phyloP scores from a whole-genome alignment of 2,329 filamentous ascomycete species.

The Fusarium longipes region DNA sequence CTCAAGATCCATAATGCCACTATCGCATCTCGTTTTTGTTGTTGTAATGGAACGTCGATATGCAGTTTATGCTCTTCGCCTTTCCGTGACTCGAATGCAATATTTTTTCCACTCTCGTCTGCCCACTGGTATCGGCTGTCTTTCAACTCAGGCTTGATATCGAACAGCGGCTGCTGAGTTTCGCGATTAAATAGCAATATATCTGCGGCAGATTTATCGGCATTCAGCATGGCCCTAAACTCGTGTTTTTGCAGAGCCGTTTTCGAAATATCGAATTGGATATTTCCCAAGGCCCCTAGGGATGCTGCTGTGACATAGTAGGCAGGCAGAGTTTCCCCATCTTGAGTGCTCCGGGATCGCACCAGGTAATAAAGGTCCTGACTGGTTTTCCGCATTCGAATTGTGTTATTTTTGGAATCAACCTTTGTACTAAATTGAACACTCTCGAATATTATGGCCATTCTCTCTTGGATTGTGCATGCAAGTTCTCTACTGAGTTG shows the following conservation, averaged over 20 bases:
- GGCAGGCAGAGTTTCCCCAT: neutral
- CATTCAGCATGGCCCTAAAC: conserved; percentile 22
- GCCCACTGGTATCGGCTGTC: conserved; percentile 25
- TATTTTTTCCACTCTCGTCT: neutral
- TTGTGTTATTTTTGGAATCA: neutral
- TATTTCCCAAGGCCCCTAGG: conserved; percentile 13
- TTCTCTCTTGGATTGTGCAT: conserved; percentile 3
- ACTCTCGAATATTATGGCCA: conserved; percentile 25
- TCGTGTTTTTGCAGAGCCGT: accelerated
- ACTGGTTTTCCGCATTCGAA: neutral
- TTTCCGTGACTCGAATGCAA: conserved; percentile 5
- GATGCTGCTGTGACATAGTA: conserved; percentile 34
- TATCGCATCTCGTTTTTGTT: conserved; percentile 4
- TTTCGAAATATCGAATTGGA: neutral
- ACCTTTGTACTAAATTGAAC: neutral
- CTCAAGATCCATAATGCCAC: conserved; percentile 27
- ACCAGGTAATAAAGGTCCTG: conserved; percentile 30
- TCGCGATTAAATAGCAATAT: conserved; percentile 1
- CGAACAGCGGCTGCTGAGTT: conserved; percentile 6
- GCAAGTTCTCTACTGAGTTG: conserved; percentile 18
- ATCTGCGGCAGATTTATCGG: conserved; percentile 14
- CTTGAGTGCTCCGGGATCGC: neutral
- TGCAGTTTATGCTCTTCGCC: neutral
- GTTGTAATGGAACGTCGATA: neutral
- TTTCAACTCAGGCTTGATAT: conserved; percentile 16